phyloP scores from a whole-genome alignment of 441 rosid genomes.

The Syzygium syzygioides region DNA sequence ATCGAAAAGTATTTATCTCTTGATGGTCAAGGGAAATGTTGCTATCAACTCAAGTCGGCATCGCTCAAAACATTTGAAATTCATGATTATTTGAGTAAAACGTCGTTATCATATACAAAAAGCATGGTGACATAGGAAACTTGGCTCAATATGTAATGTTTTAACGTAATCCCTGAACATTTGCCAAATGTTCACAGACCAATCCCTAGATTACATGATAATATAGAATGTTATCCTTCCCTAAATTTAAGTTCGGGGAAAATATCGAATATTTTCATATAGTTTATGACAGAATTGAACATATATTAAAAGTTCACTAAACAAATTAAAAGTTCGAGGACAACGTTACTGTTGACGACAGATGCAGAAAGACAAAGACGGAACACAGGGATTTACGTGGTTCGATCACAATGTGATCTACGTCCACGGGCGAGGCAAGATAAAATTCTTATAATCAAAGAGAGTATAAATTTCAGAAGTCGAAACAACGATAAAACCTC shows the following conservation, averaged over 20 bases:
- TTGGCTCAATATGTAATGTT: too few relatives aligned
- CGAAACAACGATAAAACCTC: too few relatives aligned
- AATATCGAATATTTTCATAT: background rate
- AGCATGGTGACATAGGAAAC: too few relatives aligned
- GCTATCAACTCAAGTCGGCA: background rate
- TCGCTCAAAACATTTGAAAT: background rate
- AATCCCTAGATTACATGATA: background rate
- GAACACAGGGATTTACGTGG: too few relatives aligned
- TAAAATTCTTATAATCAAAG: too few relatives aligned
- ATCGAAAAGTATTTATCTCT: background rate
- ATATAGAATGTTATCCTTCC: background rate
- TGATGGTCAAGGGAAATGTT: accelerated
- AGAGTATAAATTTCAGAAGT: too few relatives aligned
- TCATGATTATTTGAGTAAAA: background rate
- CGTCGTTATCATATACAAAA: background rate
- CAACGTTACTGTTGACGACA: too few relatives aligned
- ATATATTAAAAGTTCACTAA: accelerated
- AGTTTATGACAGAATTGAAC: accelerated
- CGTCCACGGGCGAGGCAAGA: too few relatives aligned
- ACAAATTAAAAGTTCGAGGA: background rate
- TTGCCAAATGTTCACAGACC: background rate
- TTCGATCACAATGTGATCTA: too few relatives aligned
- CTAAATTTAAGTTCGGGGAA: accelerated
- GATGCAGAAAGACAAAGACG: too few relatives aligned
- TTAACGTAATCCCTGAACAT: too few relatives aligned